These are phyloP conservation scores for Sinapis alba DNA, from an alignment of 441 rosid species.

Conservation along the genomic window DNA sequence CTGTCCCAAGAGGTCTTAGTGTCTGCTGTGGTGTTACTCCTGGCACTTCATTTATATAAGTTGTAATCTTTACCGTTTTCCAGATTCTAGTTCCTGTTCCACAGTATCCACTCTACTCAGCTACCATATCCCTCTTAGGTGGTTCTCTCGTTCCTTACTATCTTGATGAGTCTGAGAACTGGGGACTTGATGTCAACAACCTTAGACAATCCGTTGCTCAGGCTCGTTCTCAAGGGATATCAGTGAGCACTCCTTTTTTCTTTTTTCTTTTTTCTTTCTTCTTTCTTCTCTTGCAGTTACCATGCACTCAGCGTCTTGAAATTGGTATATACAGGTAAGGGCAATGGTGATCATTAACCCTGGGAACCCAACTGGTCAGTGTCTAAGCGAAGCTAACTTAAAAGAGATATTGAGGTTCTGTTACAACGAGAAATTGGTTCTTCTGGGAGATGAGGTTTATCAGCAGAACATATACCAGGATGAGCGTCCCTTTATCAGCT, in stretches of 20 bases:
- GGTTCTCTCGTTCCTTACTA: constrained; percentile 95
- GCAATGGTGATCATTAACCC: constrained; percentile 99
- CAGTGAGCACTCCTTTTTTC: constrained; percentile 53
- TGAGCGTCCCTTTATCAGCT: constrained; percentile 88
- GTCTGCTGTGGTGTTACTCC: not conserved
- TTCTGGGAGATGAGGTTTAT: constrained; percentile 98
- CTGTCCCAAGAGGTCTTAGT: constrained; percentile 19
- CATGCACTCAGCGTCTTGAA: no score
- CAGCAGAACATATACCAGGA: constrained; percentile 98
- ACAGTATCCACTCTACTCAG: constrained; percentile 97
- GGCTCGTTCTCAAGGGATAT: constrained; percentile 84
- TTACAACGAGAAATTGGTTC: constrained; percentile 73
- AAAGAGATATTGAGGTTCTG: constrained; percentile 83
- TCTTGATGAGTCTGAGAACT: constrained; percentile 91
- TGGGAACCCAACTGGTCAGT: constrained; percentile 97
- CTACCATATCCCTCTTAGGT: constrained; percentile 81
- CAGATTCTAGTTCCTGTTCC: constrained; percentile 98
- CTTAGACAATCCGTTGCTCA: constrained; percentile 72
- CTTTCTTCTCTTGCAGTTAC: constrained; percentile 3
- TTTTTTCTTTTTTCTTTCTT: constrained; percentile 6
- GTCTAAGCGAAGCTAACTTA: constrained; percentile 86
- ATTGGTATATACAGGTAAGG: constrained; percentile 56
- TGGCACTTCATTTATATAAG: not conserved
- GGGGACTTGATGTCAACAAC: constrained; percentile 91
- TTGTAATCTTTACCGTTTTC: constrained; percentile 7